Percentiles rank a stretch among this genome's conserved stretches.
These are phyloP conservation scores for Gnetum montanum DNA, from an alignment of 75 land plant genomes.

Conservation along the genomic window DNA sequence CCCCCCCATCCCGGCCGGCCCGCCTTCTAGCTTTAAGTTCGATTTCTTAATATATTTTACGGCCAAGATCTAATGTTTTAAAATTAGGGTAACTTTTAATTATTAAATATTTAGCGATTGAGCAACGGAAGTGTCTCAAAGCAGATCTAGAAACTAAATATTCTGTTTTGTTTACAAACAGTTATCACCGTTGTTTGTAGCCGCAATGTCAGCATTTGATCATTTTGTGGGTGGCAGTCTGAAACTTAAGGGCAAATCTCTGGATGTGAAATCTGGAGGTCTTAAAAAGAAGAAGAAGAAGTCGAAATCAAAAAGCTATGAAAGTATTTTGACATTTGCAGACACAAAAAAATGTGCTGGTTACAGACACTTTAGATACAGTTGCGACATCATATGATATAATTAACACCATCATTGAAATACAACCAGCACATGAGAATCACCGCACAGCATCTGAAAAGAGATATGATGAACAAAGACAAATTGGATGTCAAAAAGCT, in stretches of 20 bases:
- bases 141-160: too few relatives aligned
- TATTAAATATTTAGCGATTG: too few relatives aligned
- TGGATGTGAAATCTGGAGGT: slow-evolving; percentile 76
- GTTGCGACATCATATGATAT: slow-evolving; percentile 21
- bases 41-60: too few relatives aligned
- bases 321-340: slow-evolving; percentile 2
- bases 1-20: too few relatives aligned
- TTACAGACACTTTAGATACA: not conserved
- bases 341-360: not conserved
- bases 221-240: slow-evolving; percentile 86
- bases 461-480: slow-evolving; percentile 70
- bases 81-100: too few relatives aligned
- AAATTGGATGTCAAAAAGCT: slow-evolving; percentile 45
- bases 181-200: too few relatives aligned
- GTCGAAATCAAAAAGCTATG: slow-evolving; percentile 24
- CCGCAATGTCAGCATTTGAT: slow-evolving; percentile 64
- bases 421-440: slow-evolving; percentile 34
- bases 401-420: slow-evolving; percentile 28
- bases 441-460: slow-evolving; percentile 86
- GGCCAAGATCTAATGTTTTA: too few relatives aligned
- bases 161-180: too few relatives aligned
- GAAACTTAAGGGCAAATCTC: slow-evolving; percentile 86
- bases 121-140: too few relatives aligned
- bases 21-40: too few relatives aligned
- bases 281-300: slow-evolving; percentile 78